Base-by-base conservation (phyloP, 352 stramenopile species). In the Pythium dissimile region DNA sequence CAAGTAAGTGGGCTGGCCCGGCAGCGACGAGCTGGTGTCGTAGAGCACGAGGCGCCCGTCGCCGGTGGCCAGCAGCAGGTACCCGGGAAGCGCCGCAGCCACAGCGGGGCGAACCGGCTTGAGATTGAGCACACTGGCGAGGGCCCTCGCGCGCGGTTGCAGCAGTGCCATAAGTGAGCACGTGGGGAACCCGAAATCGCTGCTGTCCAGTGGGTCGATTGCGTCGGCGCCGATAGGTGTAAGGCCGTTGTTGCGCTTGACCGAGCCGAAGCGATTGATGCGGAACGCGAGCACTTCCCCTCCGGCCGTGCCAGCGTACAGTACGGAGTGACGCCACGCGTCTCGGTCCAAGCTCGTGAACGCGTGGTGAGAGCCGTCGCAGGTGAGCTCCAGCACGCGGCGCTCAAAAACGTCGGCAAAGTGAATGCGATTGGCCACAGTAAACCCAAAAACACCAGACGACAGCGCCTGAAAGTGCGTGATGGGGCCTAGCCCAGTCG, bases 331-430 rank as follows among this genome's bases (percentile, higher is more conserved):
- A 3, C 64, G 67, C 71, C 59, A 79, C 27, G 58, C 37, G 23
- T 79, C 71, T 30, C 56, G 57, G 8, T 68, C 53, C 1, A 79
- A 20, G 21, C 64, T 75, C 4, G 64, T 74, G 42, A 79, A 75
- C 3, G n/a, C 39, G 26, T 67, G 46, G 26, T 39, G 53, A 10
- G 67, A 66, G 5, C 41, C 61, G 34, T 74, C 59, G 28, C 71
- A 79, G 4, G 41, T 43, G 13, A 73, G 34, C 16, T 21, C 23
- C 0, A 76, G 48, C 15, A 69, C 4, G 1, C 51, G 56, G 5
- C 59, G 59, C 1, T 75, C 57, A 1, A 55, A 24, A 0, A 37
- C 50, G 24, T 79, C 64, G 28, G 66, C 21, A 48, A 79, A 73
- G 42, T 66, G 45, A 37, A 79, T 61, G 8, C 58, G 56, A 8